Conservation (phyloP, 345 rosid genomes). For the Arabis hirsuta region DNA sequence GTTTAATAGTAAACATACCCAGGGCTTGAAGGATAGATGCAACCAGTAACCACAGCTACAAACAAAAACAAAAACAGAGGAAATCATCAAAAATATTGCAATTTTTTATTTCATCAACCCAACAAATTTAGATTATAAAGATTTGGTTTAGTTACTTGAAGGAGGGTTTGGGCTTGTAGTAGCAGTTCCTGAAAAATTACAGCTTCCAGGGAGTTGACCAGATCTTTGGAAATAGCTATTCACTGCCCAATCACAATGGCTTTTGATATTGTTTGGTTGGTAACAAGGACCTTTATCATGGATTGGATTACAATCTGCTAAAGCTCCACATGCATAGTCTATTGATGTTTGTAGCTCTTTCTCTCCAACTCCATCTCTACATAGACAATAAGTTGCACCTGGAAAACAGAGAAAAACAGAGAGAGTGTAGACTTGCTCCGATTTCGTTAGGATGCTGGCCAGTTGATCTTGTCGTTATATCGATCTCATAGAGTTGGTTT, state of each 20-base stretch:
- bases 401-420: slow-evolving; percentile 15
- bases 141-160: slow-evolving; percentile 43
- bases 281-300: slow-evolving; percentile 76
- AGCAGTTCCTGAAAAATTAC: slow-evolving; percentile 82
- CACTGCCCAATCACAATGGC: slow-evolving; percentile 89
- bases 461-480: no score
- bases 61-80: slow-evolving; percentile 19
- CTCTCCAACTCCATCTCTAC: slow-evolving; percentile 74
- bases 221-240: slow-evolving; percentile 85
- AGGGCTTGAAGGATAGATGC: slow-evolving; percentile 63
- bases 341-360: slow-evolving; percentile 63
- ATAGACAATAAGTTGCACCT: slow-evolving; percentile 78
- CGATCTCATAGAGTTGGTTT: no score
- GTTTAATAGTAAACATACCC: slow-evolving; percentile 49
- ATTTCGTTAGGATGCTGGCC: no score
- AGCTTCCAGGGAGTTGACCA: slow-evolving; percentile 58
- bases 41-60: slow-evolving; percentile 56
- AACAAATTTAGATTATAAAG: background rate
- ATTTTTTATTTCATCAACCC: background rate
- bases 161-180: slow-evolving; percentile 47
- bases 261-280: slow-evolving; percentile 68
- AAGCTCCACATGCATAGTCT: slow-evolving; percentile 95
- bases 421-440: no score
- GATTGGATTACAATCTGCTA: slow-evolving; percentile 61
- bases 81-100: background rate